Evolutionary conservation across 345 rosid species (phyloP).

Genomic region (Camelina hispida): DNA sequence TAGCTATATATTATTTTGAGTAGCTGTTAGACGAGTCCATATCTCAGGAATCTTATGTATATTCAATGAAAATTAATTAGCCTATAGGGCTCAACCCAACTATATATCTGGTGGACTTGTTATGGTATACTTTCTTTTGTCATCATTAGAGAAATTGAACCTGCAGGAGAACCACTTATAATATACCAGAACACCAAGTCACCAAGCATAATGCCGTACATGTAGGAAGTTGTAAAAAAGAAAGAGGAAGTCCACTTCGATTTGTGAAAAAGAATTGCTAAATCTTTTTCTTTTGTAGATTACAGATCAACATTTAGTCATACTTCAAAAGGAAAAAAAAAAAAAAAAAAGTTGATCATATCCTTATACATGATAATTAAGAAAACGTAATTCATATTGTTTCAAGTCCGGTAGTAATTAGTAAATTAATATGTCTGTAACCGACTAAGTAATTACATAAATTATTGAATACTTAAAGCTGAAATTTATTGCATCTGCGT

Average conservation of each 20-base stretch:
- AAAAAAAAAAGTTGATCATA: background rate
- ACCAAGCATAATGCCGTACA: background rate
- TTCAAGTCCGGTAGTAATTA: background rate
- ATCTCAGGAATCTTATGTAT: slow-evolving; percentile 13
- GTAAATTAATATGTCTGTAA: background rate
- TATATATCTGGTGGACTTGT: background rate
- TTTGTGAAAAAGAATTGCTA: background rate
- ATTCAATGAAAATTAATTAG: background rate
- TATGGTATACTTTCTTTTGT: background rate
- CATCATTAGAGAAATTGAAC: slow-evolving; percentile 10
- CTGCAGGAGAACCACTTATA: background rate
- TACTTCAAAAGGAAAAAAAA: no score
- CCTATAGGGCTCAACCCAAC: background rate
- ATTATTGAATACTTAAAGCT: slow-evolving; percentile 1
- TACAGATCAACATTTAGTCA: no score
- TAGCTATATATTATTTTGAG: background rate
- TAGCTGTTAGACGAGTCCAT: slow-evolving; percentile 1
- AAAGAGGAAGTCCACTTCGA: slow-evolving; percentile 3
- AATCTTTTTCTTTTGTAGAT: background rate
- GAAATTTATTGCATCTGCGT: background rate
- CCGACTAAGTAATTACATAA: background rate
- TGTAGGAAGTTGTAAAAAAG: background rate
- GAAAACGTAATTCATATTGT: background rate
- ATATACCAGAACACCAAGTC: background rate
- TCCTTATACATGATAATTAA: background rate